Evolutionary conservation across 2,329 filamentous ascomycete genomes (phyloP).

Genomic region (Juglanconis juglandina): DNA sequence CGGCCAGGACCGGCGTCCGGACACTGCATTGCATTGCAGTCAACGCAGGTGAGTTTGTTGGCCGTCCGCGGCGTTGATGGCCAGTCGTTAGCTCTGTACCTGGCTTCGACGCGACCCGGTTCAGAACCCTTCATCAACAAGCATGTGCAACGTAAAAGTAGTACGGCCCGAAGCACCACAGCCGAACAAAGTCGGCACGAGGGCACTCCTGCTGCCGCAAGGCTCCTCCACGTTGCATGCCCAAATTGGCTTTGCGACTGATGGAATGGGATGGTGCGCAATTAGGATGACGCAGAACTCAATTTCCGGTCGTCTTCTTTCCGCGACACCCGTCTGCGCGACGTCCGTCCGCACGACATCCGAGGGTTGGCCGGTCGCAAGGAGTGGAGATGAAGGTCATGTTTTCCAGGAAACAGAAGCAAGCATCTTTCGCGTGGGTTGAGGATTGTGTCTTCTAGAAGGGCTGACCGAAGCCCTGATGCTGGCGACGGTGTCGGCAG

Average conservation of each 20-base stretch:
- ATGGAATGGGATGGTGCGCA: background rate
- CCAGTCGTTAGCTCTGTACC: background rate
- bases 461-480: background rate
- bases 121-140: background rate
- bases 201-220: background rate
- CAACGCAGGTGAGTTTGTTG: background rate
- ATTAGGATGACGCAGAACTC: background rate
- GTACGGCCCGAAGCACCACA: background rate
- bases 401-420: background rate
- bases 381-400: too few relatives aligned
- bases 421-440: background rate
- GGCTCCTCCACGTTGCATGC: background rate
- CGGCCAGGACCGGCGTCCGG: background rate
- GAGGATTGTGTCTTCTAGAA: background rate
- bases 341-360: too few relatives aligned
- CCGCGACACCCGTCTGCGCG: background rate
- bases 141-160: background rate
- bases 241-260: background rate
- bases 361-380: too few relatives aligned
- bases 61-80: background rate
- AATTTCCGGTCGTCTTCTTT: background rate
- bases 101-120: background rate
- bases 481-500: background rate
- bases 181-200: background rate
- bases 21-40: background rate